Percentiles rank a stretch among this genome's conserved stretches.
Evolutionary conservation across 192 early-diverging fungal genomes (phyloP).

Genomic region (Neocallimastix lanati): DNA sequence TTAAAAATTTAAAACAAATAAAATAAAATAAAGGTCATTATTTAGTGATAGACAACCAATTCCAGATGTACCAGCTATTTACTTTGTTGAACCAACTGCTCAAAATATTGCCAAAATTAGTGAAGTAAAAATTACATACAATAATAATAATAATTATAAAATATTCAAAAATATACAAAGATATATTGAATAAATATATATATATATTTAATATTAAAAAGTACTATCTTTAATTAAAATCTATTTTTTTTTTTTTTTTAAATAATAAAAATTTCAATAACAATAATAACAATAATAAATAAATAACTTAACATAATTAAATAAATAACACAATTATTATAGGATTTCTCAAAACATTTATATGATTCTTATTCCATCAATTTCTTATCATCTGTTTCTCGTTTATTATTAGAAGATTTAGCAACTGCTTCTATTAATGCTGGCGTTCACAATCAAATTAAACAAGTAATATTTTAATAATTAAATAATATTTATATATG

Average conservation of each 20-base stretch:
- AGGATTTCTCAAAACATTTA: conserved; percentile 74
- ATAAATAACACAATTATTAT: too few species aligned
- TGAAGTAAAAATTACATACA: conserved; percentile 33
- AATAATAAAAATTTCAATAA: too few species aligned
- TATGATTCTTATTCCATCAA: conserved; percentile 96
- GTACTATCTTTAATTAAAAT: too few species aligned
- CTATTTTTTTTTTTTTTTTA: too few species aligned
- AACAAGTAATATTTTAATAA: conserved; percentile 32
- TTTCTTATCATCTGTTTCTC: conserved; percentile 72
- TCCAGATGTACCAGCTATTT: conserved; percentile 89
- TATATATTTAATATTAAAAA: not conserved
- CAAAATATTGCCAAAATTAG: conserved; percentile 67
- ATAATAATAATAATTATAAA: too few species aligned
- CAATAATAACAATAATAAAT: too few species aligned
- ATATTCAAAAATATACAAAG: not conserved
- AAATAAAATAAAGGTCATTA: conserved; percentile 47
- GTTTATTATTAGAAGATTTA: conserved; percentile 80
- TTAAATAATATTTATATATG: not conserved
- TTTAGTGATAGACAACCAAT: conserved; percentile 68
- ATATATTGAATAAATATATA: conserved; percentile 1
- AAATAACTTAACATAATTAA: too few species aligned
- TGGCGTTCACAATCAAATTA: conserved; percentile 57
- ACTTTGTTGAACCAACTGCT: conserved; percentile 77
- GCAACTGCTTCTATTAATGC: conserved; percentile 61
- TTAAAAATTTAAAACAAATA: too few species aligned